Evolutionary conservation across 768 basidiomycete genomes (phyloP).

Genomic region (Wakefieldia striispora): DNA sequence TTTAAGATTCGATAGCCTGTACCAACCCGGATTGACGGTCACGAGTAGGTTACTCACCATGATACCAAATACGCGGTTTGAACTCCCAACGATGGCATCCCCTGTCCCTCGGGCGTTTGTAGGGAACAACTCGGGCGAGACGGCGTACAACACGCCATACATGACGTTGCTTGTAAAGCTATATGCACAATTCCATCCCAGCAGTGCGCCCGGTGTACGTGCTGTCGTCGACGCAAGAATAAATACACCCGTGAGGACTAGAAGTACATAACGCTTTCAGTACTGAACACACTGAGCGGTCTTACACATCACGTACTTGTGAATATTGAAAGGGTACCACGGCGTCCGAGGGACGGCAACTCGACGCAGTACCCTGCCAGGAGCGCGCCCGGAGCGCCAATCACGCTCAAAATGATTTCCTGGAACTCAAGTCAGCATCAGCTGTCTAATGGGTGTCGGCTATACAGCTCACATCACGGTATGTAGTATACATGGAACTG

Average conservation of each 20-base stretch:
- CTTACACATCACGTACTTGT: constrained; percentile 35
- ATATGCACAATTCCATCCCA: no score
- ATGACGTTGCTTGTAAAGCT: no score
- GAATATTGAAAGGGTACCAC: constrained; percentile 52
- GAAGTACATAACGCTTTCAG: not conserved
- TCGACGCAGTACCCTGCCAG: no score
- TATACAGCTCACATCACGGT: constrained; percentile 53
- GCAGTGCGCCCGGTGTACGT: no score
- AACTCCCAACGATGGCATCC: constrained; percentile 48
- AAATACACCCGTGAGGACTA: constrained; percentile 56
- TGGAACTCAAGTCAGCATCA: constrained; percentile 18
- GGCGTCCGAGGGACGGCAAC: no score
- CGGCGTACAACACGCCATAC: no score
- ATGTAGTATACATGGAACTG: constrained; percentile 65
- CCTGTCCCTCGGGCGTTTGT: constrained; percentile 55
- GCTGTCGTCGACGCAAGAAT: no score
- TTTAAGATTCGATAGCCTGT: not conserved
- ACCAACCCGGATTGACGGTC: no score
- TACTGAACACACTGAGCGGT: not conserved
- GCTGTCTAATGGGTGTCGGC: not conserved
- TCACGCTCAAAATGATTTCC: constrained; percentile 57
- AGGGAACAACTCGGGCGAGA: constrained; percentile 54
- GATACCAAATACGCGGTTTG: constrained; percentile 58
- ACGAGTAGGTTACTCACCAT: constrained; percentile 37
- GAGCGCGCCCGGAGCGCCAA: constrained; percentile 58